phyloP scores from a whole-genome alignment of 495 filamentous ascomycete genomes.

The Mytilinidion resinicola region DNA sequence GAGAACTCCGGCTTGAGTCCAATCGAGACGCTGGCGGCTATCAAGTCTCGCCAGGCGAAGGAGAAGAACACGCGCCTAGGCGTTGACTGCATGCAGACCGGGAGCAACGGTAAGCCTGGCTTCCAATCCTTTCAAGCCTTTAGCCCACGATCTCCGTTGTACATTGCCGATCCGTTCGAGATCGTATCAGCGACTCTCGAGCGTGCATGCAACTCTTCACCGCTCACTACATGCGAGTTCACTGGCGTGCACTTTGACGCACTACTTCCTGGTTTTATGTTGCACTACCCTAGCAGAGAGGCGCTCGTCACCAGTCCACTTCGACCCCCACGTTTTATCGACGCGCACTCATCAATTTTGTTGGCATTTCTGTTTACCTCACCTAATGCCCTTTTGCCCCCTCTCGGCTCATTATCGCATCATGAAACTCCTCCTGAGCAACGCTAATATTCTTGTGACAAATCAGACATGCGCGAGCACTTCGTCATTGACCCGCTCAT shows the following conservation, averaged over 20 bases:
- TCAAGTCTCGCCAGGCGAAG: slow-evolving; percentile 95
- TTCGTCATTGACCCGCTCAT: slow-evolving; percentile 98
- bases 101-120: slow-evolving; percentile 65
- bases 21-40: slow-evolving; percentile 86
- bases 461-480: slow-evolving; percentile 81
- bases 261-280: slow-evolving; percentile 7
- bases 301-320: background rate
- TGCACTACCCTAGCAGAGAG: too few relatives aligned
- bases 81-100: slow-evolving; percentile 95
- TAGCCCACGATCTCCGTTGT: background rate
- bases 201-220: background rate
- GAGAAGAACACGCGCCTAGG: slow-evolving; percentile 78
- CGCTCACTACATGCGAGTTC: background rate
- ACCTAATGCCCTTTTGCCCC: background rate
- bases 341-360: slow-evolving; percentile 22
- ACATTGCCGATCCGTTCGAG: background rate
- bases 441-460: background rate
- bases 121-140: slow-evolving; percentile 3
- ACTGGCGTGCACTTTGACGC: slow-evolving; percentile 1
- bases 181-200: background rate
- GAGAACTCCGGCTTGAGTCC: slow-evolving; percentile 96
- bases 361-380: slow-evolving; percentile 10
- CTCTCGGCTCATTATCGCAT: slow-evolving; percentile 1
- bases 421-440: background rate
- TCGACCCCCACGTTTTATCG: slow-evolving; percentile 24